A percentile compares a stretch with the other conserved stretches of the same genome.
Evolutionary conservation across 257 asterid species (phyloP).

Genomic region (Datura wrightii): DNA sequence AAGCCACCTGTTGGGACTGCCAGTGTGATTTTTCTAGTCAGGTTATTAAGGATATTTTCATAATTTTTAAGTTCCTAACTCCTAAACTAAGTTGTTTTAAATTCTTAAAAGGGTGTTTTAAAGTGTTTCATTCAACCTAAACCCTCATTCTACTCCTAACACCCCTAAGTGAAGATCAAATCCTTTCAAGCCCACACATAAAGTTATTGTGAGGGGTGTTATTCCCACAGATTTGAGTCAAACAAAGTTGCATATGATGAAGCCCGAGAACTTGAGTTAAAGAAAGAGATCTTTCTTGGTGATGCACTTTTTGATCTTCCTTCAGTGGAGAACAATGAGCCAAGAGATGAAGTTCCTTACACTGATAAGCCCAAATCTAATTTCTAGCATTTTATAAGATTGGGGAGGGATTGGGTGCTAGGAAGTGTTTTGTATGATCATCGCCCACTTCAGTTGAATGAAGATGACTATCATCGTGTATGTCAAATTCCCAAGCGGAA

Average conservation of each 20-base stretch:
- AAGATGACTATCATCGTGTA: slow-evolving; percentile 49
- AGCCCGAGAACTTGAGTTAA: slow-evolving; percentile 25
- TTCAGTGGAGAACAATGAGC: slow-evolving; percentile 46
- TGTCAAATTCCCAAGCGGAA: slow-evolving; percentile 46
- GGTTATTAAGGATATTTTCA: no score
- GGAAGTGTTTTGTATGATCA: slow-evolving; percentile 44
- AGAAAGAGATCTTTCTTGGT: slow-evolving; percentile 41
- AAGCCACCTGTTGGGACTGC: no score
- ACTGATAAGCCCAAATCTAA: slow-evolving; percentile 28
- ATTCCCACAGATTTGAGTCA: slow-evolving; percentile 51
- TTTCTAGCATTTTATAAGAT: slow-evolving; percentile 44
- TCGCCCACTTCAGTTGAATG: slow-evolving; percentile 39
- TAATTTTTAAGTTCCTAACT: no score
- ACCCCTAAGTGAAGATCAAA: no score
- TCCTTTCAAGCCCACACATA: slow-evolving; percentile 43
- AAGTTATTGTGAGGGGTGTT: slow-evolving; percentile 51
- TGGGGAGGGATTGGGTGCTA: slow-evolving; percentile 32
- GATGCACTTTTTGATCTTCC: slow-evolving; percentile 57
- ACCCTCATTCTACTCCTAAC: no score
- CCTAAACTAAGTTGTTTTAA: no score
- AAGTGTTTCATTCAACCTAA: no score
- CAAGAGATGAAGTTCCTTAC: slow-evolving; percentile 44
- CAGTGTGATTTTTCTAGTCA: no score
- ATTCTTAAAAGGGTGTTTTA: no score
- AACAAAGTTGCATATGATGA: slow-evolving; percentile 42